Evolutionary conservation across 2,329 filamentous ascomycete species (phyloP).

Genomic region (Venturia oleaginea): DNA sequence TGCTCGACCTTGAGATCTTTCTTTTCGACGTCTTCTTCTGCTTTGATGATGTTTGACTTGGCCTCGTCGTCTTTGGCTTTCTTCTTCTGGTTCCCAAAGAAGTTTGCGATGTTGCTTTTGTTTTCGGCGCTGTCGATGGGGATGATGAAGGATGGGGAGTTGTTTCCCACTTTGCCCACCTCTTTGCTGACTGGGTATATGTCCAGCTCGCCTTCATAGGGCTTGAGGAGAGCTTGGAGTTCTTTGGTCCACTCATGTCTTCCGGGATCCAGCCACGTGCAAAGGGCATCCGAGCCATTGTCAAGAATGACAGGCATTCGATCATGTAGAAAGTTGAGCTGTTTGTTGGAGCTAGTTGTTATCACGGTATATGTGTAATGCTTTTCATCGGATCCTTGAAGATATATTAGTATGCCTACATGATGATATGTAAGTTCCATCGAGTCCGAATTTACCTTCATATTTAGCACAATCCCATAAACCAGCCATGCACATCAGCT

Average conservation of each 20-base stretch:
- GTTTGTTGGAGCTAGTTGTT: constrained; percentile 76
- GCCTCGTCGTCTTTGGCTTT: constrained; percentile 24
- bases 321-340: constrained; percentile 80
- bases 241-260: constrained; percentile 66
- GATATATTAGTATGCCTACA: background rate
- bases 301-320: constrained; percentile 93
- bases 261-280: constrained; percentile 68
- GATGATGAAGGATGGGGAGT: constrained; percentile 73
- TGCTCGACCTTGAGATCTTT: constrained; percentile 22
- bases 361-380: constrained; percentile 89
- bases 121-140: constrained; percentile 79
- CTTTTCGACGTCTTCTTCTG: constrained; percentile 21
- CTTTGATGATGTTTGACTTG: constrained; percentile 18
- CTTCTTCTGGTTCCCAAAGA: constrained; percentile 59
- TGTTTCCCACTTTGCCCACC: constrained; percentile 89
- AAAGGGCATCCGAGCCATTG: constrained; percentile 59
- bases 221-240: constrained; percentile 69
- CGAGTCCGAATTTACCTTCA: constrained; percentile 46
- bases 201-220: constrained; percentile 69
- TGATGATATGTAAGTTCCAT: background rate
- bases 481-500: constrained; percentile 81
- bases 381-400: constrained; percentile 52
- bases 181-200: constrained; percentile 80
- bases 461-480: constrained; percentile 84
- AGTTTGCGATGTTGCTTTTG: constrained; percentile 88